Evolutionary conservation across 257 asterid genomes (phyloP).

Genomic region (Plantago ovata): DNA sequence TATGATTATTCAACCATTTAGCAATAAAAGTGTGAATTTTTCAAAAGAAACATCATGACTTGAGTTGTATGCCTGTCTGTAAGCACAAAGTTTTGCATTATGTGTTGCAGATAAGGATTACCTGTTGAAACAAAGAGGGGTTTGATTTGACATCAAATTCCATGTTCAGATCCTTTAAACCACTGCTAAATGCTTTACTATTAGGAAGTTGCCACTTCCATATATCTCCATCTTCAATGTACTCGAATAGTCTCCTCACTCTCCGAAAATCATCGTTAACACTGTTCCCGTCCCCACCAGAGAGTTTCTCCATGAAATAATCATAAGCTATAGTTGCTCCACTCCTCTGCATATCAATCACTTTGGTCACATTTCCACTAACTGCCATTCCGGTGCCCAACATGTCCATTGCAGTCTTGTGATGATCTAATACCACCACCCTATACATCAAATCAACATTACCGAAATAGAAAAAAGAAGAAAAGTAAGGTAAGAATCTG

Average conservation of each 20-base stretch:
- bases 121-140: slow-evolving; percentile 83
- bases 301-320: slow-evolving; percentile 76
- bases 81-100: background rate
- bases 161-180: slow-evolving; percentile 68
- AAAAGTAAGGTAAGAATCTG: too few species aligned
- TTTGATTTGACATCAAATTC: slow-evolving; percentile 65
- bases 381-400: slow-evolving; percentile 44
- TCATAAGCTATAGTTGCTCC: slow-evolving; percentile 92
- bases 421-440: slow-evolving; percentile 85
- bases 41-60: slow-evolving; percentile 3
- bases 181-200: slow-evolving; percentile 88
- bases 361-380: slow-evolving; percentile 57
- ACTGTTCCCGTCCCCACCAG: slow-evolving; percentile 21
- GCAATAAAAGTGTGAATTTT: slow-evolving; percentile 2
- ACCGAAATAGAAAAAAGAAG: background rate
- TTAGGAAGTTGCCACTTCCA: slow-evolving; percentile 88
- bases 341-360: slow-evolving; percentile 82
- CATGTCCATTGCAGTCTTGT: slow-evolving; percentile 78
- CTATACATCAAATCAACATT: slow-evolving; percentile 31
- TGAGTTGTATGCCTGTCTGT: background rate
- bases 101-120: slow-evolving; percentile 9
- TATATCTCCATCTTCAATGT: slow-evolving; percentile 84
- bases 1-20: background rate
- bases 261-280: slow-evolving; percentile 40
- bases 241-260: slow-evolving; percentile 62